These are phyloP conservation scores for Colletotrichum gigasporum DNA, from an alignment of 2,329 filamentous ascomycete genomes.

Conservation along the genomic window DNA sequence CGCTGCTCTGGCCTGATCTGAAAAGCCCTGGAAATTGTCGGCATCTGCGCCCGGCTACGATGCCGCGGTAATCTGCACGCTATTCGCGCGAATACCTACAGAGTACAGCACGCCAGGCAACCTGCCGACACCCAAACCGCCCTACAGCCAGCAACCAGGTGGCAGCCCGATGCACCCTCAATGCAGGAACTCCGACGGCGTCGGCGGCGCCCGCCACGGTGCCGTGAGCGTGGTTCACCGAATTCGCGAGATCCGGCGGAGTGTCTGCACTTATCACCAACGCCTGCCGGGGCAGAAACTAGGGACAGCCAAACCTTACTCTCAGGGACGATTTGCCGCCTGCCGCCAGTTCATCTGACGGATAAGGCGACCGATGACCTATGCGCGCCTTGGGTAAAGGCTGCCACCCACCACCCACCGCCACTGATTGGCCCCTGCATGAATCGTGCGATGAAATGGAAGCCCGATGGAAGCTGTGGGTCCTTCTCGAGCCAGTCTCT, in stretches of 20 bases:
- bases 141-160: too few species aligned
- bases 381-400: too few species aligned
- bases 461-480: constrained; percentile 27
- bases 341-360: constrained; percentile 17
- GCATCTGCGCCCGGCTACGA: constrained; percentile 8
- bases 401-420: background rate
- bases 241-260: background rate
- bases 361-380: constrained; percentile 18
- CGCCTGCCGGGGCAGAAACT: too few species aligned
- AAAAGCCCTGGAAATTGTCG: background rate
- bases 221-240: background rate
- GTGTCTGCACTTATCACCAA: too few species aligned
- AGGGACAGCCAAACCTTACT: background rate
- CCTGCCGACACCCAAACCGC: too few species aligned
- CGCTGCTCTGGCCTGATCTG: constrained; percentile 11
- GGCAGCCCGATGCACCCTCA: background rate
- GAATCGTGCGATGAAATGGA: constrained; percentile 26
- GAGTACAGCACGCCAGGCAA: too few species aligned
- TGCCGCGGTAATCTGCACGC: background rate
- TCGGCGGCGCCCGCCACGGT: too few species aligned
- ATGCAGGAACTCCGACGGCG: background rate
- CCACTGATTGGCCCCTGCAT: constrained; percentile 29
- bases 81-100: background rate
- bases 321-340: constrained; percentile 9
- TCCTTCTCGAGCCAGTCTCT: background rate